Conservation (phyloP, 2,329 filamentous ascomycete species). For the Diaporthe citri region DNA sequence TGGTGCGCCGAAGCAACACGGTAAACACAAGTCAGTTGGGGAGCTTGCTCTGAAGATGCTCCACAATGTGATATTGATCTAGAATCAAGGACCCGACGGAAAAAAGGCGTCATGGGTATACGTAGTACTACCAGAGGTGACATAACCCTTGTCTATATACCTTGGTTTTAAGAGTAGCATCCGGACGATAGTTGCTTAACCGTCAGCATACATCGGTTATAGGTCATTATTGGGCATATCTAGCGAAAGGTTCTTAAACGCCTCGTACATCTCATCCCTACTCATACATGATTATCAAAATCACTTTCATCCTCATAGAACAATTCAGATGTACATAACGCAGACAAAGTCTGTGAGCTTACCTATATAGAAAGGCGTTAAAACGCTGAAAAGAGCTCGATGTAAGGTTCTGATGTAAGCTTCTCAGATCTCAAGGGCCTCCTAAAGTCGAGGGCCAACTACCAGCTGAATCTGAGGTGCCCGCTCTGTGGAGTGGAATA, state of each 20-base stretch:
- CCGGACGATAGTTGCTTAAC: background rate
- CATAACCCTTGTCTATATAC: background rate
- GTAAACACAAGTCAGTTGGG: background rate
- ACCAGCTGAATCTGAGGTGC: background rate
- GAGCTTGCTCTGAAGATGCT: background rate
- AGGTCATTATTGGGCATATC: background rate
- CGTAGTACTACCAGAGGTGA: background rate
- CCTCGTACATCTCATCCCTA: background rate
- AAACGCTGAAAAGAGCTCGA: background rate
- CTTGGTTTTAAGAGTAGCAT: background rate
- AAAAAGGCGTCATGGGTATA: background rate
- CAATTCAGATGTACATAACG: background rate
- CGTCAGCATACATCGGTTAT: background rate
- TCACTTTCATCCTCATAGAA: too few relatives aligned
- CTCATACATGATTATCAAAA: background rate
- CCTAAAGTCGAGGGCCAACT: background rate
- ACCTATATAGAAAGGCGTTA: background rate
- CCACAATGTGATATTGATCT: background rate
- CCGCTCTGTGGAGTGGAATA: background rate
- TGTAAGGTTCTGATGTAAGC: background rate
- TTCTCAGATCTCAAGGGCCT: background rate
- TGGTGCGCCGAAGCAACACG: background rate
- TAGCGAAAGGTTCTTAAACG: background rate
- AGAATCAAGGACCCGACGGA: background rate
- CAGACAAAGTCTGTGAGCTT: background rate